A percentile compares a stretch with the other conserved stretches of the same genome.
phyloP scores from a whole-genome alignment of 345 rosid genomes.

The Populus nigra region DNA sequence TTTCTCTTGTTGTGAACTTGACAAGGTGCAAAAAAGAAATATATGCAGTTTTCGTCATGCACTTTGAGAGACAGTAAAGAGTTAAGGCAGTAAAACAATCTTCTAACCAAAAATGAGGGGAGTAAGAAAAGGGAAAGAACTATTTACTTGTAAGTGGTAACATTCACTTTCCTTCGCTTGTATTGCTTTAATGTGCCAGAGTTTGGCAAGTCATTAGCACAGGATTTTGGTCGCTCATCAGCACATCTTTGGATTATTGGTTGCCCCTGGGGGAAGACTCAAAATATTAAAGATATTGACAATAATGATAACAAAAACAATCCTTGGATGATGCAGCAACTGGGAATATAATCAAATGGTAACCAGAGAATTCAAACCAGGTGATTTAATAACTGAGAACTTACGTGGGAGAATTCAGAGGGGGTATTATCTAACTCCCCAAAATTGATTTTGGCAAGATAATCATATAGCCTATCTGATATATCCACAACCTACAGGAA shows the following conservation, averaged over 20 bases:
- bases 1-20: not conserved
- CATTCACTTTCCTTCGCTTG: constrained; percentile 46
- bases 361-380: not conserved
- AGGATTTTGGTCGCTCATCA: constrained; percentile 25
- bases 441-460: constrained; percentile 47
- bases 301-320: not conserved
- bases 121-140: not conserved
- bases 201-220: constrained; percentile 11
- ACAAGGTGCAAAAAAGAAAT: not conserved
- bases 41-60: no score
- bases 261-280: constrained; percentile 35
- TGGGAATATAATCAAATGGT: not conserved
- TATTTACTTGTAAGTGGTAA: constrained; percentile 40
- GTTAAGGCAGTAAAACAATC: not conserved
- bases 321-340: not conserved
- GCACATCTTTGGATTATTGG: constrained; percentile 30
- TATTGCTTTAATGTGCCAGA: constrained; percentile 28
- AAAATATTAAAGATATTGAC: constrained; percentile 7
- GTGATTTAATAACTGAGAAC: constrained; percentile 16
- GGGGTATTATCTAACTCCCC: constrained; percentile 37
- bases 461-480: constrained; percentile 54
- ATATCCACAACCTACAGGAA: constrained; percentile 58
- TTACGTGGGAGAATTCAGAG: constrained; percentile 45
- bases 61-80: not conserved
- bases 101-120: not conserved